Conservation (phyloP, 345 rosid genomes). For the Raphanus raphanistrum region DNA sequence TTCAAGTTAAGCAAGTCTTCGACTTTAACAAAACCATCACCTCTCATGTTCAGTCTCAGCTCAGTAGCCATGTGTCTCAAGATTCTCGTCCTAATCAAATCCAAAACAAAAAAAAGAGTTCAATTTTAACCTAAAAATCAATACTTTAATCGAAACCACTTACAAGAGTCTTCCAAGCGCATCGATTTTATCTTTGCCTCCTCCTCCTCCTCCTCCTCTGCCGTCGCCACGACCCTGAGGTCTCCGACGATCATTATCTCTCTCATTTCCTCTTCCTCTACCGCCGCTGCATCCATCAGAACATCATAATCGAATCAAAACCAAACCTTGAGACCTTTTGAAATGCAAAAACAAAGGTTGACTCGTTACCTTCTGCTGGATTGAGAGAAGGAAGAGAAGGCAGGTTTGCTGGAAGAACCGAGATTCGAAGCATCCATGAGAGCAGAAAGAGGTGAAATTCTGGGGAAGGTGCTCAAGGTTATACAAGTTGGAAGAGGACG, state of each 20-base stretch:
- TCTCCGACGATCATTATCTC: slow-evolving; percentile 44
- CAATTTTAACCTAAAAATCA: not conserved
- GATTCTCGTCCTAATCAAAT: slow-evolving; percentile 58
- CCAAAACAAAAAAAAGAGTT: not conserved
- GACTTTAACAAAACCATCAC: slow-evolving; percentile 83
- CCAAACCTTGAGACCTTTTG: not conserved
- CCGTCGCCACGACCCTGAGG: slow-evolving; percentile 60
- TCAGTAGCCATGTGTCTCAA: slow-evolving; percentile 84
- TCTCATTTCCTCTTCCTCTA: slow-evolving; percentile 49
- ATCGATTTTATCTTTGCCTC: slow-evolving; percentile 63
- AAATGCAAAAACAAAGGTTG: not conserved
- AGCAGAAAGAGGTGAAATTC: not conserved
- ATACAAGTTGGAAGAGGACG: no score
- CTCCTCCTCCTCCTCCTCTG: slow-evolving; percentile 35
- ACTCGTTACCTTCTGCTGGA: slow-evolving; percentile 47
- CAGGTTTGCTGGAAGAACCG: slow-evolving; percentile 16
- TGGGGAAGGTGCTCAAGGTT: slow-evolving; percentile 8
- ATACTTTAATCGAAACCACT: slow-evolving; percentile 26
- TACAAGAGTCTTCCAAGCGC: slow-evolving; percentile 91
- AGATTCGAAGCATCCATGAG: slow-evolving; percentile 35
- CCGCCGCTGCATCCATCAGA: slow-evolving; percentile 41
- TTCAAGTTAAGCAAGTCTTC: slow-evolving; percentile 67
- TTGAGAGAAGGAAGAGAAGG: slow-evolving; percentile 43
- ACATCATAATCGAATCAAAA: not conserved
- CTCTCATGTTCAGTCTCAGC: slow-evolving; percentile 64